phyloP scores from a whole-genome alignment of 805 yeast genomes.

The Pichia nakasei region DNA sequence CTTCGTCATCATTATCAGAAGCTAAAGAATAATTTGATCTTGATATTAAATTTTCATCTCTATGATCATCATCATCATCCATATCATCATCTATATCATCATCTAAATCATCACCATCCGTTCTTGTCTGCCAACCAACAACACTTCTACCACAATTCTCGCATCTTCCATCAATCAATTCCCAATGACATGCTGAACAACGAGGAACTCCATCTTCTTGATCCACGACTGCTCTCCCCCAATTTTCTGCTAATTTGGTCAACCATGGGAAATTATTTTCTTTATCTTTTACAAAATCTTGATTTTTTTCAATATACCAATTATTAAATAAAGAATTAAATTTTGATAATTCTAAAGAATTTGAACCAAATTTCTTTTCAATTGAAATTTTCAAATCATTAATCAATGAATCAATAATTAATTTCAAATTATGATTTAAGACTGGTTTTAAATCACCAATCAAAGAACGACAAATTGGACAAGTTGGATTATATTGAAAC shows the following conservation, averaged over 20 bases:
- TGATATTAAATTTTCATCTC: neutral
- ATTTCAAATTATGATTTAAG: constrained; percentile 44
- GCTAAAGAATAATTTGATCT: neutral
- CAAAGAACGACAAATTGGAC: constrained; percentile 58
- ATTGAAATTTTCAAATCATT: constrained; percentile 17
- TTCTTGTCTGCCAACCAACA: constrained; percentile 13
- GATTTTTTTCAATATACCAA: constrained; percentile 23
- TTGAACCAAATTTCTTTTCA: neutral
- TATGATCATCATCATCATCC: neutral
- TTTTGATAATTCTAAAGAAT: neutral
- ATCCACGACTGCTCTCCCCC: constrained; percentile 47
- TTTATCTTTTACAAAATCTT: constrained; percentile 34
- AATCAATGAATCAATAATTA: constrained; percentile 33
- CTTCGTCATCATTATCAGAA: constrained; percentile 4
- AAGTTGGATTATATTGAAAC: constrained; percentile 48
- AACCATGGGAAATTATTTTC: constrained; percentile 30
- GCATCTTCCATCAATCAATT: constrained; percentile 58
- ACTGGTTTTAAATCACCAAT: constrained; percentile 39
- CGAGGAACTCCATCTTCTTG: constrained; percentile 64
- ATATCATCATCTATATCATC: constrained; percentile 7
- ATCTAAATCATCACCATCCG: constrained; percentile 10
- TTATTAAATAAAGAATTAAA: constrained; percentile 11
- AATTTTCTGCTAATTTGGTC: constrained; percentile 39
- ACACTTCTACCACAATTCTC: constrained; percentile 58
- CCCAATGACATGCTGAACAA: constrained; percentile 77